A percentile compares a stretch with the other conserved stretches of the same genome.
Conservation (phyloP, 805 yeast genomes). For the Wickerhamiella galacta region DNA sequence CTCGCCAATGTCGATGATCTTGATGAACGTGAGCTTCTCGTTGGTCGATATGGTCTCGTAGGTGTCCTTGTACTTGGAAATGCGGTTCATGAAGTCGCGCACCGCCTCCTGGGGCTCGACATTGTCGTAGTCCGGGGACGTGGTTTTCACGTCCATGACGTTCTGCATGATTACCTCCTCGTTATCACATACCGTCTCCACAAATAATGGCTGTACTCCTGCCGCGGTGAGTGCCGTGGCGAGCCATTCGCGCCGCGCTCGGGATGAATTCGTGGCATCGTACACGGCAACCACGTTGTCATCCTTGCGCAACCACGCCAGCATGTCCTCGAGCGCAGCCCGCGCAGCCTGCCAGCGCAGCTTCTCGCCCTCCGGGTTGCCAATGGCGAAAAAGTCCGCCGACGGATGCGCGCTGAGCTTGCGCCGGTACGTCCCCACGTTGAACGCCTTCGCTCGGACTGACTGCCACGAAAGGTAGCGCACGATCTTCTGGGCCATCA, state of each 20-base stretch:
- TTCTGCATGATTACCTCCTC: slow-evolving; percentile 60
- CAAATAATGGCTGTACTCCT: slow-evolving; percentile 72
- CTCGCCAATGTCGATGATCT: slow-evolving; percentile 71
- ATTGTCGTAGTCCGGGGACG: slow-evolving; percentile 66
- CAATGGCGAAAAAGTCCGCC: slow-evolving; percentile 65
- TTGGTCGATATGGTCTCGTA: slow-evolving; percentile 59
- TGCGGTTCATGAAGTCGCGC: slow-evolving; percentile 54
- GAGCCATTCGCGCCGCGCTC: slow-evolving; percentile 50
- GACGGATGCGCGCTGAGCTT: slow-evolving; percentile 40
- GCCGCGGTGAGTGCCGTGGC: slow-evolving; percentile 23
- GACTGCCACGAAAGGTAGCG: slow-evolving; percentile 87
- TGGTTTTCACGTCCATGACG: slow-evolving; percentile 69
- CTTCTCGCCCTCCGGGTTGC: slow-evolving; percentile 45
- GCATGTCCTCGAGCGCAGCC: slow-evolving; percentile 60
- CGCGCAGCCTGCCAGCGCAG: slow-evolving; percentile 54
- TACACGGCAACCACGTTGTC: slow-evolving; percentile 81
- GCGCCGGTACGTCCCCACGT: slow-evolving; percentile 76
- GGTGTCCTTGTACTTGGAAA: slow-evolving; percentile 50
- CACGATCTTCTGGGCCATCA: slow-evolving; percentile 86
- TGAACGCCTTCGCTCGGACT: slow-evolving; percentile 70
- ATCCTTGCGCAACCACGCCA: slow-evolving; percentile 69
- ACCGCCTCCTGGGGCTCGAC: slow-evolving; percentile 57
- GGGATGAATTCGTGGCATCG: slow-evolving; percentile 86
- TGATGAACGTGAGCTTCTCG: slow-evolving; percentile 52
- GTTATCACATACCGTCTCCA: slow-evolving; percentile 85